These are phyloP conservation scores for Asterophora parasitica DNA, from an alignment of 768 basidiomycete genomes.

Conservation along the genomic window DNA sequence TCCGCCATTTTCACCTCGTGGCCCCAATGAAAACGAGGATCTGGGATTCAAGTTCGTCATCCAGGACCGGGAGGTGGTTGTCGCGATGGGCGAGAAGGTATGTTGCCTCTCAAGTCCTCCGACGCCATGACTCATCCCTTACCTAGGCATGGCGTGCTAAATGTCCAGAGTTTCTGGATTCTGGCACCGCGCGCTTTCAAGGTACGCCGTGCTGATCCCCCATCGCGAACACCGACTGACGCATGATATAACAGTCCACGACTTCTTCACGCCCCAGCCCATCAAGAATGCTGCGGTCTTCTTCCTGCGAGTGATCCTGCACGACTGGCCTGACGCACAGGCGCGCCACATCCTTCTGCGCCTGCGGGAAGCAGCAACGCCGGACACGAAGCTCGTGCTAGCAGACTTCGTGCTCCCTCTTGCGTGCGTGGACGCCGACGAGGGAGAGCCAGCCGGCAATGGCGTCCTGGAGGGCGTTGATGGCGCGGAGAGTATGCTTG, in stretches of 20 bases:
- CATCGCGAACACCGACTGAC: neutral
- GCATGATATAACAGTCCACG: conserved; percentile 43
- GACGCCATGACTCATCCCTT: neutral
- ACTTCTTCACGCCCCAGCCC: conserved; percentile 71
- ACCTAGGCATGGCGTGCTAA: conserved; percentile 52
- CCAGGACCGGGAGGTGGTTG: conserved; percentile 55
- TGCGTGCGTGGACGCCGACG: conserved; percentile 55
- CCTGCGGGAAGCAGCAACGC: conserved; percentile 42
- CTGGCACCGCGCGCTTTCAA: conserved; percentile 50
- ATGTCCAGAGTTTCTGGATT: conserved; percentile 53
- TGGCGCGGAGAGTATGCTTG: conserved; percentile 49
- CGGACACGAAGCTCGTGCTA: conserved; percentile 58
- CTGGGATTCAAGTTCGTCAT: conserved; percentile 45
- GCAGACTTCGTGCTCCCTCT: conserved; percentile 69
- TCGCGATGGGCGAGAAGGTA: conserved; percentile 49
- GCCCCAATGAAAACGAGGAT: conserved; percentile 4
- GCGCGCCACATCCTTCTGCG: conserved; percentile 42
- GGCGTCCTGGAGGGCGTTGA: conserved; percentile 36
- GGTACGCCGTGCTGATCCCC: conserved; percentile 24
- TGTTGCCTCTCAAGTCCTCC: too few species aligned
- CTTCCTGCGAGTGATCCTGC: conserved; percentile 64
- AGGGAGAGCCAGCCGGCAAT: conserved; percentile 14
- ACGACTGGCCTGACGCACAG: conserved; percentile 72
- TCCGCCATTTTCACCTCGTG: neutral
- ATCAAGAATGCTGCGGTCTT: conserved; percentile 54